Conservation (phyloP, 2,329 filamentous ascomycete genomes). For the Aureobasidium melanogenum region DNA sequence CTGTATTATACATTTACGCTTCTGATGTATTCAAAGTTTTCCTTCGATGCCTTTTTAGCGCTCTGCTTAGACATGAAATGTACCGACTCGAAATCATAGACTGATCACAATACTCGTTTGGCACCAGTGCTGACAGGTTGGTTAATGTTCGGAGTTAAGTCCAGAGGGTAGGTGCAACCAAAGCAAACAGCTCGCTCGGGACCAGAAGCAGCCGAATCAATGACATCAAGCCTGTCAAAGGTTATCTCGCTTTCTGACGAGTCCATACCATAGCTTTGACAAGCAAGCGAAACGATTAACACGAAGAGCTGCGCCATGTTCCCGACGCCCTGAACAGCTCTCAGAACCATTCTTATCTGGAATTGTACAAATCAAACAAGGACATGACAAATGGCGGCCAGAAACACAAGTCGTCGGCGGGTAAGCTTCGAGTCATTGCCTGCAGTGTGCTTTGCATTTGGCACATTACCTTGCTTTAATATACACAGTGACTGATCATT, state of each 20-base stretch:
- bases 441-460: background rate
- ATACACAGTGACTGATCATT: background rate
- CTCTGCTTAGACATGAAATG: background rate
- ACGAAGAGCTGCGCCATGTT: background rate
- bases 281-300: background rate
- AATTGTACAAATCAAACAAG: background rate
- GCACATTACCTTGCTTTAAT: background rate
- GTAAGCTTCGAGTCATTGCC: background rate
- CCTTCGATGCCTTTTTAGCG: background rate
- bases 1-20: conserved; percentile 11
- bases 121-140: background rate
- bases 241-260: conserved; percentile 1
- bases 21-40: background rate
- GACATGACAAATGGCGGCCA: conserved; percentile 17
- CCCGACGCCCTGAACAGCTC: conserved; percentile 1
- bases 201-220: background rate
- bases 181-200: background rate
- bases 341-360: background rate
- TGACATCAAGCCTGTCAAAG: background rate
- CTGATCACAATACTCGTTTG: too few relatives aligned
- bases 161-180: background rate
- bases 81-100: background rate
- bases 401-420: conserved; percentile 16
- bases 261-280: background rate
- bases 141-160: background rate